Evolutionary conservation across 495 filamentous ascomycete genomes (phyloP), one percentile per base, ranked within the genome.

Genomic region (Chaetomium tenue): DNA sequence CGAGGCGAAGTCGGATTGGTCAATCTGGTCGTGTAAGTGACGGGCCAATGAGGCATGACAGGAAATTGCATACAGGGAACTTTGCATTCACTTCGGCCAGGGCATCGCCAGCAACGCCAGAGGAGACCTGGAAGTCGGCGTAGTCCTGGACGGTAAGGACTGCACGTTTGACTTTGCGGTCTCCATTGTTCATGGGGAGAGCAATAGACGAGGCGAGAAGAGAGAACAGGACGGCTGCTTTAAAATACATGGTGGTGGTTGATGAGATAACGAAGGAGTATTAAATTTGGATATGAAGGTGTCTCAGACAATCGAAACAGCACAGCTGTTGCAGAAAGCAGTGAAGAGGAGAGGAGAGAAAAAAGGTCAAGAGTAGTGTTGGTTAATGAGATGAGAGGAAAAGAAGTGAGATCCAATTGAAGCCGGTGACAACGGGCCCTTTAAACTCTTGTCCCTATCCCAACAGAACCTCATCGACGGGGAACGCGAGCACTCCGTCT

Each of bases 31-130:
- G 46, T 50, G 46, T 50, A 26, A n/a, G 39, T 23, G 53, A 12
- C 28, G 25, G 44, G 42, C 3, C 12, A 30, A n/a, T 4, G 25
- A 6, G 15, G 20, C 0, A 30, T 3, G 23, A 1, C 6, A 9
- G 37, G 16, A 15, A 3, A 11, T 28, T 8, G 9, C 72, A n/a
- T 72, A 79, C 78, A 13, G 78, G 78, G 56, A 81, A 80, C 70
- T 77, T 78, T 28, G 75, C 72, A 50, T 74, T 66, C 25, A 79
- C 79, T 58, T 79, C 77, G 4, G 71, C 73, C 15, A 78, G 71
- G 26, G 76, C 78, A 55, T 81, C 77, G 13, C 79, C 78, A 15
- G 74, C 75, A 3, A 77, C 73, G 4, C 79, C 79, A 58, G 66
- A 70, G 2, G 78, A 80, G 54, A 81, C 64, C 46, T 75, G 73